Percentiles rank a stretch among this genome's conserved stretches.
phyloP scores from a whole-genome alignment of 345 rosid genomes.

The Hirschfeldia incana region DNA sequence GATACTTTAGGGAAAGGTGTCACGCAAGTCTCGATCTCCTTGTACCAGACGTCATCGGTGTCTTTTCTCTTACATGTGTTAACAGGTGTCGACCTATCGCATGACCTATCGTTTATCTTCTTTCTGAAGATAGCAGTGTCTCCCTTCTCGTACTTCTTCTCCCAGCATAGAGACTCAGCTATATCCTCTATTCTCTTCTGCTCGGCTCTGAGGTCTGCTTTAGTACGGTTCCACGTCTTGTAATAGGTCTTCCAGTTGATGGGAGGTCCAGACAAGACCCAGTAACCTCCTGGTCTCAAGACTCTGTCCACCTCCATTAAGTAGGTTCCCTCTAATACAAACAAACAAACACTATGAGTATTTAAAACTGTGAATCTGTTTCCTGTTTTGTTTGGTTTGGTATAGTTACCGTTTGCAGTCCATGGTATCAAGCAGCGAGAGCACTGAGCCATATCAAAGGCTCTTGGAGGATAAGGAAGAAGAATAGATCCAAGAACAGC shows the following conservation, averaged over 20 bases:
- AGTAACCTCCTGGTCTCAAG: constrained; percentile 96
- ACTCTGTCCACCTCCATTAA: constrained; percentile 97
- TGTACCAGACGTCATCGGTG: constrained; percentile 67
- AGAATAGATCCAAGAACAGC: not conserved
- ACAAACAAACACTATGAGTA: not conserved
- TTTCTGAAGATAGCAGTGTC: constrained; percentile 70
- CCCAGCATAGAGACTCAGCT: constrained; percentile 72
- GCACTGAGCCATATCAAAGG: constrained; percentile 32
- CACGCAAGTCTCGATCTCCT: constrained; percentile 64
- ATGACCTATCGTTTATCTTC: constrained; percentile 49
- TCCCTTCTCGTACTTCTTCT: constrained; percentile 64
- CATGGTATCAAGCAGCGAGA: constrained; percentile 95
- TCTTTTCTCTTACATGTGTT: constrained; percentile 46
- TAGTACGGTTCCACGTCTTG: constrained; percentile 83
- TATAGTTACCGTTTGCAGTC: constrained; percentile 68
- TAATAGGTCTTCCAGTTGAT: constrained; percentile 93
- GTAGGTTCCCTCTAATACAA: constrained; percentile 69
- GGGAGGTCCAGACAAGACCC: constrained; percentile 97
- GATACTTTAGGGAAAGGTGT: constrained; percentile 61
- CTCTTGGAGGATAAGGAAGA: constrained; percentile 1
- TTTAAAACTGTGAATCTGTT: not conserved
- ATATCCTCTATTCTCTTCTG: constrained; percentile 63
- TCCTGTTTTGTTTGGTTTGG: not conserved
- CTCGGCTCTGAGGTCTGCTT: constrained; percentile 78
- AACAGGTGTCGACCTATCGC: constrained; percentile 41